These are phyloP conservation scores for Reutealis trisperma DNA, from an alignment of 345 rosid genomes.

Conservation along the genomic window DNA sequence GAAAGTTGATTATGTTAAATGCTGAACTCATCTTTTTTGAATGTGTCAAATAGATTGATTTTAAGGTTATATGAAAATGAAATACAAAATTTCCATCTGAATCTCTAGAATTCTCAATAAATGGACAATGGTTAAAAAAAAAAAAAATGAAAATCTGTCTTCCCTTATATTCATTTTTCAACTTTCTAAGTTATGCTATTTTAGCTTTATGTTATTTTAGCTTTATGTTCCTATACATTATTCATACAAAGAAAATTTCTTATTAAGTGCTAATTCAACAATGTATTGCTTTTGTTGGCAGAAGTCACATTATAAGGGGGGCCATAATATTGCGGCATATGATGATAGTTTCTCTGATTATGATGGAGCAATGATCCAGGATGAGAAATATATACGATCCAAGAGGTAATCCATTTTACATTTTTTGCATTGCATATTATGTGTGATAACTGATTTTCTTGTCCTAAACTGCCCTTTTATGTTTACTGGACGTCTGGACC, in stretches of 20 bases:
- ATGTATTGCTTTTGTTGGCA: slow-evolving; percentile 1
- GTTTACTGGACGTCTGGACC: not conserved
- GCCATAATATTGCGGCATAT: not conserved
- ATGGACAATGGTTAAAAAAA: not conserved
- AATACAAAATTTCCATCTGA: not conserved
- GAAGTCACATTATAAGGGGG: slow-evolving; percentile 1
- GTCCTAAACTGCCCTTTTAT: not conserved
- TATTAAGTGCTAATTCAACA: not conserved
- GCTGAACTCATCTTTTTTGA: not conserved
- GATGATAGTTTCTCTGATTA: not conserved
- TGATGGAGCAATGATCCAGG: slow-evolving; percentile 13
- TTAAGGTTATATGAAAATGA: not conserved
- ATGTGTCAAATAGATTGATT: not conserved
- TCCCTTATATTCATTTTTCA: not conserved
- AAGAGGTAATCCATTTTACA: slow-evolving; percentile 17
- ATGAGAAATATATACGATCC: slow-evolving; percentile 16
- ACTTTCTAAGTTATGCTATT: not conserved
- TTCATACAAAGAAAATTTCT: not conserved
- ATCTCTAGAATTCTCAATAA: not conserved
- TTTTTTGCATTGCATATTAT: not conserved
- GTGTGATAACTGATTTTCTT: not conserved
- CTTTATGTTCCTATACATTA: not conserved
- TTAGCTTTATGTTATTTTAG: not conserved
- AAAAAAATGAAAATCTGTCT: no score
- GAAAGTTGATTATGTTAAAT: no score